Evolutionary conservation across 768 basidiomycete genomes (phyloP).

Genomic region (Mrakia gelida): DNA sequence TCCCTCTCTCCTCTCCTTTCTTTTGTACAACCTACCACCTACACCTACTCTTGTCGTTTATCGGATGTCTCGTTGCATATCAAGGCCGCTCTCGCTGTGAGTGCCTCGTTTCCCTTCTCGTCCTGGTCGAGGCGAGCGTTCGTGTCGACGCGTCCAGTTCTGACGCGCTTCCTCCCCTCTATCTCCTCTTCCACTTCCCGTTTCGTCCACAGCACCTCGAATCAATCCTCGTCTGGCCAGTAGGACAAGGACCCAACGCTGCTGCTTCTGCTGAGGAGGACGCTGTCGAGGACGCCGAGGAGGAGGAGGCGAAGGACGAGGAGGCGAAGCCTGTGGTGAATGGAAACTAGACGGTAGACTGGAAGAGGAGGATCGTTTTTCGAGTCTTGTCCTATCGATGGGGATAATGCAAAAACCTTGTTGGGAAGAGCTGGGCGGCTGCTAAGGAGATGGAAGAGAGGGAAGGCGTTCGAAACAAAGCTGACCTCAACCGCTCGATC

Average conservation of each 20-base stretch:
- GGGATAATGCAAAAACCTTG: no score
- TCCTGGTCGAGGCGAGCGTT: background rate
- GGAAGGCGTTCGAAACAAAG: no score
- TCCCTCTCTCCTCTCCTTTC: background rate
- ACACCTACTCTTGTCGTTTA: background rate
- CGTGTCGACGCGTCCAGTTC: no score
- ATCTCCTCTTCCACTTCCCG: background rate
- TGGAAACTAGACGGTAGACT: background rate
- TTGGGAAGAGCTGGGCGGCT: no score
- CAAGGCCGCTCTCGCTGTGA: slow-evolving; percentile 26
- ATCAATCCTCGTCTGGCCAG: slow-evolving; percentile 30
- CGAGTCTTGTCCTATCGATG: no score
- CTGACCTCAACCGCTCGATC: no score
- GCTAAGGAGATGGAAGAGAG: no score
- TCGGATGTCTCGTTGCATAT: background rate
- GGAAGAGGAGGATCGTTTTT: no score
- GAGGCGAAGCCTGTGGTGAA: background rate
- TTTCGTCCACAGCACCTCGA: slow-evolving; percentile 18
- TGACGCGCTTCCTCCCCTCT: no score
- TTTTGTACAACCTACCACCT: background rate
- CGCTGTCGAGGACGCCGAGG: background rate
- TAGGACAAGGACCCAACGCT: background rate
- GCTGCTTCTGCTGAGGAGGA: background rate
- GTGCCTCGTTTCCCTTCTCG: background rate
- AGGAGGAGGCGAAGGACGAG: background rate